phyloP scores from a whole-genome alignment of 208 protist species.

The Trypanosoma melophagium region DNA sequence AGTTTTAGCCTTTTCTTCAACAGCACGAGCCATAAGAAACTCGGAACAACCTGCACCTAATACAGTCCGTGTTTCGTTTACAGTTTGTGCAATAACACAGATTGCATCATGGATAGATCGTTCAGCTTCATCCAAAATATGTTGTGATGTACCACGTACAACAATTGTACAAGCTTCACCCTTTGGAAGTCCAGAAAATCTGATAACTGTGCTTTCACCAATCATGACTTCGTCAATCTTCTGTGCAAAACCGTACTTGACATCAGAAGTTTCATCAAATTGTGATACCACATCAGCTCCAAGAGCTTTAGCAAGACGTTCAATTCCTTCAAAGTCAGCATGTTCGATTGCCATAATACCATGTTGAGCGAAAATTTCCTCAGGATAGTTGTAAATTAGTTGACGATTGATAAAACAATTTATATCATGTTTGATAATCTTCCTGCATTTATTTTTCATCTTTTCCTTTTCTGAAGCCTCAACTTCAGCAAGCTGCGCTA shows the following conservation, averaged over 20 bases:
- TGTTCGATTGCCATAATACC: conserved; percentile 99
- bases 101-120: conserved; percentile 99
- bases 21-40: conserved; percentile 98
- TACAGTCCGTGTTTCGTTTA: conserved; percentile 94
- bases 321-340: conserved; percentile 99
- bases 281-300: conserved; percentile 99
- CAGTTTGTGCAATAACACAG: conserved; percentile 98
- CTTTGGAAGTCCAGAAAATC: conserved; percentile 95
- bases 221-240: conserved; percentile 98
- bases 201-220: conserved; percentile 98
- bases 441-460: conserved; percentile 95
- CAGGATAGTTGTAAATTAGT: conserved; percentile 99
- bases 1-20: conserved; percentile 93
- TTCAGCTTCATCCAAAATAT: conserved; percentile 99
- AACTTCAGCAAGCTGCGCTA: conserved; percentile 96
- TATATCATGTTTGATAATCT: conserved; percentile 96
- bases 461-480: conserved; percentile 98
- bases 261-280: conserved; percentile 96
- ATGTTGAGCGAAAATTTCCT: conserved; percentile 98
- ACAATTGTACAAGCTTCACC: conserved; percentile 99
- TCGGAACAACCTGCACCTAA: conserved; percentile 98
- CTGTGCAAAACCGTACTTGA: conserved; percentile 95
- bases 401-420: conserved; percentile 99
- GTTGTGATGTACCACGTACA: conserved; percentile 97
- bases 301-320: conserved; percentile 94